These are phyloP conservation scores for Psilocybe sp. DNA, from an alignment of 768 basidiomycete genomes.

Conservation along the genomic window DNA sequence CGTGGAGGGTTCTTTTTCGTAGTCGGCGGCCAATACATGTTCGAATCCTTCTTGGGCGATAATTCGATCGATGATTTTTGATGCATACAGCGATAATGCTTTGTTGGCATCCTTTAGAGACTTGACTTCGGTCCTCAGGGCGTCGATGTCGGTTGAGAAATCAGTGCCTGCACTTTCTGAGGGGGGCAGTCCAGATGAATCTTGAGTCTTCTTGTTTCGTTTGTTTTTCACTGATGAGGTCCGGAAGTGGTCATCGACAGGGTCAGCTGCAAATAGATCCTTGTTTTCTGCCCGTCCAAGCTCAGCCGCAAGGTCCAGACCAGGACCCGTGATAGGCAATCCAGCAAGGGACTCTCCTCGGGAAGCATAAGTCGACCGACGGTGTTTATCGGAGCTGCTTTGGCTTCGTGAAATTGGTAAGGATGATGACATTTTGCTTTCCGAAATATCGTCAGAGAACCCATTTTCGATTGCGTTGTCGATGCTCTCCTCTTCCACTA, in stretches of 20 bases:
- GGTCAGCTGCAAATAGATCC: constrained; percentile 62
- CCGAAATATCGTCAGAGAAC: constrained; percentile 31
- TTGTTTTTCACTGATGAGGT: constrained; percentile 43
- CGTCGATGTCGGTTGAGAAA: constrained; percentile 57
- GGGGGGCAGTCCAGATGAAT: constrained; percentile 34
- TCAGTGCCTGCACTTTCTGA: constrained; percentile 38
- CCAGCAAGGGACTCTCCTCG: constrained; percentile 83
- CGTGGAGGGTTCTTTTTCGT: constrained; percentile 58
- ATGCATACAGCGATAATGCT: constrained; percentile 90
- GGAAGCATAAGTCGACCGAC: constrained; percentile 51
- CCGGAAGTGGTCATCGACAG: constrained; percentile 50
- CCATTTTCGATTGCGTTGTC: constrained; percentile 36
- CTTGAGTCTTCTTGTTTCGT: constrained; percentile 44
- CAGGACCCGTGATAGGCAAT: constrained; percentile 84
- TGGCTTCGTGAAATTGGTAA: constrained; percentile 39
- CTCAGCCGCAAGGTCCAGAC: constrained; percentile 87
- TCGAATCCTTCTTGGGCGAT: constrained; percentile 96
- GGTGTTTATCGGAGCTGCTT: constrained; percentile 44
- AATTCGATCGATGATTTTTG: constrained; percentile 97
- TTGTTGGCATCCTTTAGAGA: constrained; percentile 94
- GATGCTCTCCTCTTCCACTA: constrained; percentile 57
- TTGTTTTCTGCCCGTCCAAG: constrained; percentile 90
- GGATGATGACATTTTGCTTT: constrained; percentile 28
- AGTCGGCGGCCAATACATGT: constrained; percentile 92
- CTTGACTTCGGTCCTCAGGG: constrained; percentile 85